Conservation (phyloP, 2,329 filamentous ascomycete genomes). For the Allantophomopsis cytisporea region DNA sequence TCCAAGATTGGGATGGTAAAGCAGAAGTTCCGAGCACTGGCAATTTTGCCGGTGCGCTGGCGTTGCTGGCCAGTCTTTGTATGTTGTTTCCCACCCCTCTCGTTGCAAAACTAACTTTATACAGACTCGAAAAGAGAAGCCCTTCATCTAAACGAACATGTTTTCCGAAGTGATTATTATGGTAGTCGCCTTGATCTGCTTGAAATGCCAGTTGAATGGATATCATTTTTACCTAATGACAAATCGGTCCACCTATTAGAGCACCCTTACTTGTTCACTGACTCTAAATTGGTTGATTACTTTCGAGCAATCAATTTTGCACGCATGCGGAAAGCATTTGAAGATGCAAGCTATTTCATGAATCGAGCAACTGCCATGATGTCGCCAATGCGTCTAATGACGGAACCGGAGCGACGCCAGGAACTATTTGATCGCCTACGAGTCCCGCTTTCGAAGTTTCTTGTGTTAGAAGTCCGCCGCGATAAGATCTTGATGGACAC, state of each 20-base stretch:
- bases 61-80: conserved; percentile 61
- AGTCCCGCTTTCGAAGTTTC: conserved; percentile 54
- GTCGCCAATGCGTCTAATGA: conserved; percentile 37
- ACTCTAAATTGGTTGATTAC: conserved; percentile 61
- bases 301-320: conserved; percentile 84
- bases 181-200: conserved; percentile 63
- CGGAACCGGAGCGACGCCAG: conserved; percentile 41
- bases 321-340: conserved; percentile 69
- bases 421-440: conserved; percentile 49
- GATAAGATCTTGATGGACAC: conserved; percentile 57
- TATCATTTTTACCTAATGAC: conserved; percentile 43
- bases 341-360: conserved; percentile 48
- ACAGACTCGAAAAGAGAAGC: conserved; percentile 47
- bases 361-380: conserved; percentile 39
- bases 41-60: conserved; percentile 63
- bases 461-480: conserved; percentile 57
- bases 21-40: conserved; percentile 56
- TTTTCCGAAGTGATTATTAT: conserved; percentile 66
- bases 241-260: conserved; percentile 64
- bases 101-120: conserved; percentile 1
- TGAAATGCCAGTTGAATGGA: conserved; percentile 61
- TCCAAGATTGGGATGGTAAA: conserved; percentile 70
- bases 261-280: conserved; percentile 67
- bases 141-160: conserved; percentile 50
- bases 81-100: conserved; percentile 22